Evolutionary conservation across 257 asterid species (phyloP), one percentile per base, ranked within the genome.

Genomic region (Solanum megistacrolobum): DNA sequence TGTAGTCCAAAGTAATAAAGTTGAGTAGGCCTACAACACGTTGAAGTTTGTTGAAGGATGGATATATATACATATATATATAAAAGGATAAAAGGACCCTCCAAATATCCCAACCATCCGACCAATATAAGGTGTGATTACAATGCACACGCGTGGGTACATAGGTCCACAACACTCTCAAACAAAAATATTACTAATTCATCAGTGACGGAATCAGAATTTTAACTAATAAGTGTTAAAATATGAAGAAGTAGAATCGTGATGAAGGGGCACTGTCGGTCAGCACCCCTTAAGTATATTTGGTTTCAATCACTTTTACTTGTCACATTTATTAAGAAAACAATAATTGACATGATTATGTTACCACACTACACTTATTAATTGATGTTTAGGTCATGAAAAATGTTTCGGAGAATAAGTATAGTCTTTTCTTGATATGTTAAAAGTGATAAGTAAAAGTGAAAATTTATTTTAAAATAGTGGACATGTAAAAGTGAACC

Each of bases 121-220:
- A 91, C 92, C 89, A 88, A 74, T 32, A 27, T 58, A 75, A 90
- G 93, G 85, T 88, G 92, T 85, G 79, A 87, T 23, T 84, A 81
- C 84, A 87, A 48, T 83, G 93, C 93, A 92, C 94, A 93, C 93
- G 94, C 85, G 90, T 91, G 93, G 92, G 74, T 83, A 86, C 85
- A 87, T 71, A 9, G 85, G 69, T 48, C 69, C 69, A 81, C 85
- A 46, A 46, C 11, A 10, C 29, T 72, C 12, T 8, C 29, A 14
- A 81, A 81, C 66, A 81, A 29, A 29, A 27, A 81, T 79, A 12
- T n/a, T 81, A 73, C 48, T 55, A 55, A 55, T 55, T 55, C n/a
- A 55, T 58, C 5, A 7, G 25, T 55, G 11, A 55, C 5, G 2
- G 5, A 55, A 0, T 58, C 12, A 58, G 0, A 20, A 58, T 58